These are phyloP conservation scores for Podospora sp. DNA, from an alignment of 495 filamentous ascomycete genomes.

Conservation along the genomic window DNA sequence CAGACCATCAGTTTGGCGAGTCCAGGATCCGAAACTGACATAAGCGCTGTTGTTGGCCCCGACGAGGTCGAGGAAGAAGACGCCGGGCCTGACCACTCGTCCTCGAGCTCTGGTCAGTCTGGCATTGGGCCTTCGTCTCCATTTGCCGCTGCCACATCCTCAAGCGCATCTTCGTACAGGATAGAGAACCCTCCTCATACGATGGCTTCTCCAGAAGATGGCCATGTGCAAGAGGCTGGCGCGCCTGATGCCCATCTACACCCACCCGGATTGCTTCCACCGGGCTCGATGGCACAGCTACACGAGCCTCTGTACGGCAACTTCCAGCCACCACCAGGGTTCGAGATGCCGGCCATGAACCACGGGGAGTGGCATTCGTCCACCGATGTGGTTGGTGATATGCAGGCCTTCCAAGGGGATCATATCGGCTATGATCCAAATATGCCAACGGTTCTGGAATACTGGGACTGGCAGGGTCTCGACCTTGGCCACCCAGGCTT, in stretches of 20 bases:
- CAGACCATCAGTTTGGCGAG: neutral
- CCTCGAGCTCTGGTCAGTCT: neutral
- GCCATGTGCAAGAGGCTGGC: neutral
- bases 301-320: neutral
- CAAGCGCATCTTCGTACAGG: neutral
- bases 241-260: neutral
- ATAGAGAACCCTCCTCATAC: neutral
- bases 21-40: neutral
- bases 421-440: constrained; percentile 17
- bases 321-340: neutral
- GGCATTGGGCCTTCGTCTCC: neutral
- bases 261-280: neutral
- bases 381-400: neutral
- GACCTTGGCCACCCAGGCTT: constrained; percentile 29
- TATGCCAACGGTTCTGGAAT: constrained; percentile 26
- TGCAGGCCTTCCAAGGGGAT: constrained; percentile 15
- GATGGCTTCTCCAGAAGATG: neutral
- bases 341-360: neutral
- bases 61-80: neutral
- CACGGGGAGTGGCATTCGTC: constrained; percentile 26
- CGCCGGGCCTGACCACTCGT: neutral
- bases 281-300: neutral
- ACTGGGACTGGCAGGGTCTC: constrained; percentile 34
- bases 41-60: neutral
- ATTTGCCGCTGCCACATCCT: neutral